Conservation (phyloP, 352 stramenopile genomes). For the Phytopythium cucurbitacearum region DNA sequence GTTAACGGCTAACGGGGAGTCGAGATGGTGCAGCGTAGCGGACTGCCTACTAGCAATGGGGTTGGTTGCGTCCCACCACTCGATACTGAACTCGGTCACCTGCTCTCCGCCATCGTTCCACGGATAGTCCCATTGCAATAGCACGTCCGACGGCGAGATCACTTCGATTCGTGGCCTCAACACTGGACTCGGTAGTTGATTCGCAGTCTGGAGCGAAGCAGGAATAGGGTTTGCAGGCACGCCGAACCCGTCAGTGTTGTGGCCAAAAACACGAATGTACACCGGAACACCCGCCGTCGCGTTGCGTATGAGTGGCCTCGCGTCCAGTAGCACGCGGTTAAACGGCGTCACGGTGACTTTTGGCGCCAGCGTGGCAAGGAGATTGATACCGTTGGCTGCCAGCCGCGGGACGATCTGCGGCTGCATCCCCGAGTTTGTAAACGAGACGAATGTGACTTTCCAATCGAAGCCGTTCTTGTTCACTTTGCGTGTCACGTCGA, state of each 20-base stretch:
- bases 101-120: constrained; percentile 55
- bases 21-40: constrained; percentile 42
- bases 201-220: constrained; percentile 40
- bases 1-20: constrained; percentile 25
- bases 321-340: constrained; percentile 33
- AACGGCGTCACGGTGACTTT: constrained; percentile 48
- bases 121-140: constrained; percentile 78
- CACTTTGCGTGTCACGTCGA: constrained; percentile 82
- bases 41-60: constrained; percentile 37
- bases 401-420: constrained; percentile 23
- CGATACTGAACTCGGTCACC: constrained; percentile 77
- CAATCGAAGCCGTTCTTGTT: constrained; percentile 89
- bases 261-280: constrained; percentile 51
- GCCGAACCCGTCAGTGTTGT: constrained; percentile 56
- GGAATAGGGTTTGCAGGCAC: constrained; percentile 31
- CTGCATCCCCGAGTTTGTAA: constrained; percentile 23
- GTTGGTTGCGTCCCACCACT: constrained; percentile 52
- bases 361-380: constrained; percentile 43
- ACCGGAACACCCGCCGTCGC: constrained; percentile 38
- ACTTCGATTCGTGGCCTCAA: constrained; percentile 33
- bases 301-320: constrained; percentile 13
- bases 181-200: constrained; percentile 44
- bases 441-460: constrained; percentile 91
- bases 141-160: constrained; percentile 51
- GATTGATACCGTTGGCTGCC: constrained; percentile 40